These are phyloP conservation scores for Aspergillus piperis DNA, from an alignment of 2,329 filamentous ascomycete species.

Conservation along the genomic window DNA sequence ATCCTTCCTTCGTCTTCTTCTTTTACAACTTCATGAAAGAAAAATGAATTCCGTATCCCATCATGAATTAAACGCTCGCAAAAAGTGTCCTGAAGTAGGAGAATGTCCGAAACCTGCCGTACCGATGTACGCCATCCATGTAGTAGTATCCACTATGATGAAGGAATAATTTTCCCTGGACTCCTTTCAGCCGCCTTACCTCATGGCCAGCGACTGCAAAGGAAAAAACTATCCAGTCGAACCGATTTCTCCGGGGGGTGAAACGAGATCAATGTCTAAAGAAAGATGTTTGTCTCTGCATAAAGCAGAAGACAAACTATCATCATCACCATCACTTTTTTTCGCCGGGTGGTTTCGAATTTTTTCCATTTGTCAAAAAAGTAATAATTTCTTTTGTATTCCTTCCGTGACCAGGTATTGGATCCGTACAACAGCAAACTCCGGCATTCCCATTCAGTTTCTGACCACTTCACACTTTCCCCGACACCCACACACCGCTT, in stretches of 20 bases:
- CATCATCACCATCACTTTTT: constrained; percentile 7
- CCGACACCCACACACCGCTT: constrained; percentile 38
- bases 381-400: constrained; percentile 28
- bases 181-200: neutral
- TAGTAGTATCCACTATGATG: neutral
- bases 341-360: constrained; percentile 14
- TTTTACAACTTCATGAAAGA: constrained; percentile 3
- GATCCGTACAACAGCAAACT: constrained; percentile 40
- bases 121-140: constrained; percentile 2
- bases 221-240: neutral
- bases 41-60: constrained; percentile 19
- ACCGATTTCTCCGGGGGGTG: neutral
- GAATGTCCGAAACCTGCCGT: constrained; percentile 11
- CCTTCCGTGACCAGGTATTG: constrained; percentile 33
- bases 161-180: neutral
- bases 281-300: neutral
- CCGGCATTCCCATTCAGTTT: constrained; percentile 39
- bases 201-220: neutral
- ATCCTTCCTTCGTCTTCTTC: neutral
- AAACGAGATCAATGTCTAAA: constrained; percentile 8
- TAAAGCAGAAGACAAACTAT: neutral
- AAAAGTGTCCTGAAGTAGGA: constrained; percentile 18
- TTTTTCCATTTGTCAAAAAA: constrained; percentile 21
- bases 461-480: constrained; percentile 29
- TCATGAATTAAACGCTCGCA: constrained; percentile 20